Evolutionary conservation across 768 basidiomycete genomes (phyloP).

Genomic region (Podaxis carcinomalis): DNA sequence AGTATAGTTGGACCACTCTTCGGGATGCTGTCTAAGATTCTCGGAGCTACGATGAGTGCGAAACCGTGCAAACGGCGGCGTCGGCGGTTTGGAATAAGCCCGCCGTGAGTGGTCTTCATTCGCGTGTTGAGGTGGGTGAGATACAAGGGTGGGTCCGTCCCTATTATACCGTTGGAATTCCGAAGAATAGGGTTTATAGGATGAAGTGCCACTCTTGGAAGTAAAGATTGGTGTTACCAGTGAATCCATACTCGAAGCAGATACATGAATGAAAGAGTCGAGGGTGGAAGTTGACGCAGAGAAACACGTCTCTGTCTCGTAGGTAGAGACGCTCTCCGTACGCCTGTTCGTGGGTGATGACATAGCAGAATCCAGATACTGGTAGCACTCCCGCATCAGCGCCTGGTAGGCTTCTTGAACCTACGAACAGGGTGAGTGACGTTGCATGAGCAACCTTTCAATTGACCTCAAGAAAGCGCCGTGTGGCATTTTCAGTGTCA

Average conservation of each 20-base stretch:
- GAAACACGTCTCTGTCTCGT: slow-evolving; percentile 22
- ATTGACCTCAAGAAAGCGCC: slow-evolving; percentile 54
- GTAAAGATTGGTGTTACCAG: slow-evolving; percentile 27
- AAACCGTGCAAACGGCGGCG: neutral
- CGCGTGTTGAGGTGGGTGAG: neutral
- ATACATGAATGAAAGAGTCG: slow-evolving; percentile 25
- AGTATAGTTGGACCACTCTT: neutral
- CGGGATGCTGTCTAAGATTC: neutral
- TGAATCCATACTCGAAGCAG: slow-evolving; percentile 24
- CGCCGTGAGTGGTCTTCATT: neutral
- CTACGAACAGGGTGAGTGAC: slow-evolving; percentile 23
- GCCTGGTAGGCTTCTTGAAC: slow-evolving; percentile 54
- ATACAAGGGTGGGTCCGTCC: neutral
- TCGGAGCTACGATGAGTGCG: slow-evolving; percentile 2
- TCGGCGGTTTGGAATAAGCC: neutral
- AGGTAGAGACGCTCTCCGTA: slow-evolving; percentile 3
- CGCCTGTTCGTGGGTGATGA: neutral
- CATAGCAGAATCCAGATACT: slow-evolving; percentile 12
- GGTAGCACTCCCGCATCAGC: slow-evolving; percentile 37
- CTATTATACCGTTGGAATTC: slow-evolving; percentile 8
- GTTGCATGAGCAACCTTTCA: slow-evolving; percentile 2
- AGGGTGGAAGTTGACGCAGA: slow-evolving; percentile 17
- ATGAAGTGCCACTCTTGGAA: slow-evolving; percentile 13
- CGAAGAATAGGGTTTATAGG: slow-evolving; percentile 18
- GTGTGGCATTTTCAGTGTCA: slow-evolving; percentile 48